These are phyloP conservation scores for Globisporangium heterothallicum DNA, from an alignment of 352 stramenopile genomes.

Conservation along the genomic window DNA sequence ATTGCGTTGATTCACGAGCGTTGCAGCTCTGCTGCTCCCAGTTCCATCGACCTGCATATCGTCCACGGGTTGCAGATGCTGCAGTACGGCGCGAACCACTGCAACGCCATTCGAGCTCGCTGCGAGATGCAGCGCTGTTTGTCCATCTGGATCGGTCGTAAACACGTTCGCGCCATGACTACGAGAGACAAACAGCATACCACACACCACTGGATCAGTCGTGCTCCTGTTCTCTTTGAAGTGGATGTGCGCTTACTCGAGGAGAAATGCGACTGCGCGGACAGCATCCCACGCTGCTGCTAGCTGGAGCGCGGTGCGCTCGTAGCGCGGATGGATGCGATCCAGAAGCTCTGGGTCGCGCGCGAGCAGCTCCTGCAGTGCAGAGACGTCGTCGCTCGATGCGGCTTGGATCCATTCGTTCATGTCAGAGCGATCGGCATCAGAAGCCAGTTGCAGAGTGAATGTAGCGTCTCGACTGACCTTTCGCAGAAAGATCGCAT, in stretches of 20 bases:
- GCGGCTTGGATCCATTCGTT: conserved; percentile 3
- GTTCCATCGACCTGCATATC: background rate
- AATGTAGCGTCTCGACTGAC: background rate
- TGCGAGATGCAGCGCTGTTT: conserved; percentile 14
- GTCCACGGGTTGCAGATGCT: background rate
- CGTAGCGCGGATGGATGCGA: conserved; percentile 4
- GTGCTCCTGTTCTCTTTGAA: background rate
- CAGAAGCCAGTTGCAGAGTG: background rate
- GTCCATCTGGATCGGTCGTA: conserved; percentile 8
- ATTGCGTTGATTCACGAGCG: conserved; percentile 8
- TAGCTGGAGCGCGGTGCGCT: conserved; percentile 15
- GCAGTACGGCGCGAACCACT: conserved; percentile 4
- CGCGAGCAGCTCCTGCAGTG: background rate
- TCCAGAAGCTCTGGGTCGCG: background rate
- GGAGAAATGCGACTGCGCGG: conserved; percentile 6
- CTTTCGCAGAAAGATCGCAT: background rate
- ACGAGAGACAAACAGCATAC: background rate
- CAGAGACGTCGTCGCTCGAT: background rate
- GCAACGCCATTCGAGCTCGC: conserved; percentile 6
- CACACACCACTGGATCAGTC: background rate
- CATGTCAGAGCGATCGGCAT: background rate
- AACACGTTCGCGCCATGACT: conserved; percentile 8
- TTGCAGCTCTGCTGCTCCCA: background rate
- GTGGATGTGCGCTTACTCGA: conserved; percentile 3
- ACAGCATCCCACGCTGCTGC: conserved; percentile 13